A percentile compares a stretch with the other conserved stretches of the same genome.
Evolutionary conservation across 805 yeast species (phyloP).

Genomic region (Kodamaea leandrae): DNA sequence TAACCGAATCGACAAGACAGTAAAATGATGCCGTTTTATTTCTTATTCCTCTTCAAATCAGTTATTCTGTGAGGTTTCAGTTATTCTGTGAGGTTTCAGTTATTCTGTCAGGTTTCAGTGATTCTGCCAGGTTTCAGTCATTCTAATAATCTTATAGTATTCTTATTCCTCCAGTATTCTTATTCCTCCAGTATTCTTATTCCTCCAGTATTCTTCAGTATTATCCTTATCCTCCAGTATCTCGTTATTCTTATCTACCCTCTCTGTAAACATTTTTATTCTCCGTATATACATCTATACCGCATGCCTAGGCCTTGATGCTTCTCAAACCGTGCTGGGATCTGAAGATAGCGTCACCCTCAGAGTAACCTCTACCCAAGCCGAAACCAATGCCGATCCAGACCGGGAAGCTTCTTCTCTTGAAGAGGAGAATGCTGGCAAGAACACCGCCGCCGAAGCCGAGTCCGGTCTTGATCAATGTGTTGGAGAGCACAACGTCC

Average conservation of each 20-base stretch:
- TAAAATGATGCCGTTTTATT: too few species aligned
- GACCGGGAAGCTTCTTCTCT: conserved; percentile 95
- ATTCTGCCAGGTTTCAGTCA: too few species aligned
- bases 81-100: too few species aligned
- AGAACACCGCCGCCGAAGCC: conserved; percentile 97
- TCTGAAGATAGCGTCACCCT: conserved; percentile 96
- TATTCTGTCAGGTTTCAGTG: too few species aligned
- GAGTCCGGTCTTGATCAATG: conserved; percentile 89
- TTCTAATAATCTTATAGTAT: too few species aligned
- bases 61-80: too few species aligned
- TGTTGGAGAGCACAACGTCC: conserved; percentile 95
- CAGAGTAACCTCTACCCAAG: conserved; percentile 95
- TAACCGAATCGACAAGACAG: too few species aligned
- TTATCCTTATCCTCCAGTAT: too few species aligned
- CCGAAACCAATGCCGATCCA: conserved; percentile 98
- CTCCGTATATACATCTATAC: not conserved
- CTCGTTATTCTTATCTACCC: too few species aligned
- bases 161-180: not conserved
- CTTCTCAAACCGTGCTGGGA: conserved; percentile 72
- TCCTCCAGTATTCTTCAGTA: not conserved
- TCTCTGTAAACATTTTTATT: too few species aligned
- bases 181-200: not conserved
- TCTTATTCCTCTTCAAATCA: too few species aligned
- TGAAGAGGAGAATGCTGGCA: conserved; percentile 84
- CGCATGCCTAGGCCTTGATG: conserved; percentile 52